Conservation (phyloP, 768 basidiomycete species). For the Dictyophora rubrovolvata region DNA sequence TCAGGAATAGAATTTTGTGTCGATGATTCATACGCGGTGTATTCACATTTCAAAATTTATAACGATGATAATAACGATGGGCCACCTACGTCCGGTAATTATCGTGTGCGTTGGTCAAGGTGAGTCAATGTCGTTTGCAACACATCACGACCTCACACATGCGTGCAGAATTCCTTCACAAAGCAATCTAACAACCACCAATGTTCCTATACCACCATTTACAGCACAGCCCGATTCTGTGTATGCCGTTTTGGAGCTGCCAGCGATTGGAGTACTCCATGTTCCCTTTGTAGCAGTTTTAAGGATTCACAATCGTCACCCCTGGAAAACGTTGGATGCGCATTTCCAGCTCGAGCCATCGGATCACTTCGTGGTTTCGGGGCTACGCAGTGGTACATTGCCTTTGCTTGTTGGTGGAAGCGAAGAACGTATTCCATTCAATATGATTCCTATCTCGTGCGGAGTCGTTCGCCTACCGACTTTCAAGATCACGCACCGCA, state of each 20-base stretch:
- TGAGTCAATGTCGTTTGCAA: slow-evolving; percentile 18
- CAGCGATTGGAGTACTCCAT: slow-evolving; percentile 57
- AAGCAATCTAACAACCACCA: slow-evolving; percentile 29
- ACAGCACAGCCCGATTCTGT: slow-evolving; percentile 51
- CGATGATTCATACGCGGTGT: slow-evolving; percentile 50
- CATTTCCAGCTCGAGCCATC: slow-evolving; percentile 61
- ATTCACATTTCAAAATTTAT: slow-evolving; percentile 42
- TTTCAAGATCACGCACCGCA: slow-evolving; percentile 47
- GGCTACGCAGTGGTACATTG: slow-evolving; percentile 54
- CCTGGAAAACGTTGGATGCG: slow-evolving; percentile 56
- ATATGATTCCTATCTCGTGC: slow-evolving; percentile 63
- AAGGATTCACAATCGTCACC: slow-evolving; percentile 56
- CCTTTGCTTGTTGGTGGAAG: slow-evolving; percentile 66
- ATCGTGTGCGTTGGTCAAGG: slow-evolving; percentile 60
- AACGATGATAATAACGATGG: slow-evolving; percentile 28
- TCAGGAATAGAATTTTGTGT: slow-evolving; percentile 10
- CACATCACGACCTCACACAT: neutral
- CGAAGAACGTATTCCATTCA: slow-evolving; percentile 59
- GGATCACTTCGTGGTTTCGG: slow-evolving; percentile 77
- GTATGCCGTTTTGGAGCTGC: slow-evolving; percentile 54
- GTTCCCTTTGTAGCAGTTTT: slow-evolving; percentile 43
- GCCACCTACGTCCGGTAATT: slow-evolving; percentile 43
- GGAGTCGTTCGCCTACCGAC: slow-evolving; percentile 54
- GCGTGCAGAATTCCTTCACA: neutral
- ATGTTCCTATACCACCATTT: slow-evolving; percentile 51